Conservation (phyloP, 83 land plant genomes). For the Diphasiastrum complanatum region DNA sequence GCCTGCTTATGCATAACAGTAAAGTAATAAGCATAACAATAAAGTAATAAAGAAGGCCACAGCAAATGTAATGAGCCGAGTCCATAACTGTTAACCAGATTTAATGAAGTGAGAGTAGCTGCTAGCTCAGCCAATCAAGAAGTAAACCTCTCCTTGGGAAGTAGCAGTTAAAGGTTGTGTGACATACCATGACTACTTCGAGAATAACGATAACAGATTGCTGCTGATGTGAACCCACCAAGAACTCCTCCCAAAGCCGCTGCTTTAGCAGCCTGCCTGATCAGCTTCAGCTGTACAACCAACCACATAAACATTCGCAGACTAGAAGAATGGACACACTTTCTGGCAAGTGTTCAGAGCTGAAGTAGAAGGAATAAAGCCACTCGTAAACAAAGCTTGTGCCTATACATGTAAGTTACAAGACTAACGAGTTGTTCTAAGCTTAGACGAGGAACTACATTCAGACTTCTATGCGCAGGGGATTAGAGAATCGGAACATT, state of each 20-base stretch:
- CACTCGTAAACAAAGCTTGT: too few relatives aligned
- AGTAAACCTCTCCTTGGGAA: neutral
- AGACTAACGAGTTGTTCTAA: too few relatives aligned
- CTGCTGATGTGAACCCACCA: slow-evolving; percentile 61
- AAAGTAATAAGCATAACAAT: too few relatives aligned
- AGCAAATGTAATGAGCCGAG: too few relatives aligned
- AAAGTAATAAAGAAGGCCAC: too few relatives aligned
- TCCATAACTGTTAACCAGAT: too few relatives aligned
- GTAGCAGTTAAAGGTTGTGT: neutral
- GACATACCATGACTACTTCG: slow-evolving; percentile 43
- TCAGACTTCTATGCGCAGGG: too few relatives aligned
- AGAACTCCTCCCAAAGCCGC: slow-evolving; percentile 40
- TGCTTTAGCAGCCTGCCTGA: slow-evolving; percentile 43
- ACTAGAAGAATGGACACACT: neutral
- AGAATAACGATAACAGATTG: slow-evolving; percentile 47
- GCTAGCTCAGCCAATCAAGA: neutral
- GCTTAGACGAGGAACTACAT: too few relatives aligned
- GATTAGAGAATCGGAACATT: too few relatives aligned
- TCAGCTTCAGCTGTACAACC: slow-evolving; percentile 27
- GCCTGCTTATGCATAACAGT: too few relatives aligned
- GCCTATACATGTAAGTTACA: too few relatives aligned
- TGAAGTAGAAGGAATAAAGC: neutral
- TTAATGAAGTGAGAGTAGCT: too few relatives aligned
- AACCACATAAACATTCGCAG: neutral
- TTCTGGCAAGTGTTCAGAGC: neutral